A percentile compares a stretch with the other conserved stretches of the same genome.
Conservation (phyloP, 805 yeast species). For the Schizosaccharomyces lindneri region DNA sequence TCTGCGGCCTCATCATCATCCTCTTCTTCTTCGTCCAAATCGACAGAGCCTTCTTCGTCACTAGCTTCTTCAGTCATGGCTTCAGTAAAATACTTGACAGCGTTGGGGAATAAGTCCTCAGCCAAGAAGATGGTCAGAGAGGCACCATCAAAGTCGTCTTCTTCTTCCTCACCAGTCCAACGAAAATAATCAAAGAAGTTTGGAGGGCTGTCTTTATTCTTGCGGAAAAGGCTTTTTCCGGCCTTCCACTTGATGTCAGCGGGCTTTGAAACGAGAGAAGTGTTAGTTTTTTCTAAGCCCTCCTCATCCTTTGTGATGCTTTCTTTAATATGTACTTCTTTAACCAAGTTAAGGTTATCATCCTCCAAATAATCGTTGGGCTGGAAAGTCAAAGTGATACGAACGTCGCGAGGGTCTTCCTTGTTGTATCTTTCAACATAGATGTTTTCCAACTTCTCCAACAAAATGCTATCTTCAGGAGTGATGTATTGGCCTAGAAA, state of each 20-base stretch:
- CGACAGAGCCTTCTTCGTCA: conserved; percentile 8
- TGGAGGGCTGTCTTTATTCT: conserved; percentile 3
- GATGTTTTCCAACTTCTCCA: conserved; percentile 29
- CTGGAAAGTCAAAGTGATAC: conserved; percentile 35
- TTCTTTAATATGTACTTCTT: background rate
- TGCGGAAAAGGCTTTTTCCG: background rate
- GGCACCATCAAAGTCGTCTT: conserved; percentile 56
- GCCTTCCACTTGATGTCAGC: background rate
- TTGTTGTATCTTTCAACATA: conserved; percentile 24
- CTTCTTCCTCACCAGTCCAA: conserved; percentile 61
- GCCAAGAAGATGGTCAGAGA: conserved; percentile 45
- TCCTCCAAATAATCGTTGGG: conserved; percentile 25
- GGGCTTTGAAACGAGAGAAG: background rate
- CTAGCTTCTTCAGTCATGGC: conserved; percentile 7
- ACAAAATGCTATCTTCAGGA: background rate
- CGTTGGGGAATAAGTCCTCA: conserved; percentile 67
- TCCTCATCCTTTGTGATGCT: background rate
- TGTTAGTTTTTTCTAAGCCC: background rate
- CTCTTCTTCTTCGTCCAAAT: conserved; percentile 8
- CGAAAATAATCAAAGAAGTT: conserved; percentile 70
- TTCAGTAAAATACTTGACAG: conserved; percentile 42
- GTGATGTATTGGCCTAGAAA: conserved; percentile 12
- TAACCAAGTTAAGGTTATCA: conserved; percentile 14
- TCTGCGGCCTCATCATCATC: conserved; percentile 3
- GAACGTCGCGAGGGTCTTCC: conserved; percentile 27